Percentiles rank a stretch among this genome's conserved stretches.
Conservation (phyloP, 371 early-diverging fungal genomes). For the Mucor ambiguus region DNA sequence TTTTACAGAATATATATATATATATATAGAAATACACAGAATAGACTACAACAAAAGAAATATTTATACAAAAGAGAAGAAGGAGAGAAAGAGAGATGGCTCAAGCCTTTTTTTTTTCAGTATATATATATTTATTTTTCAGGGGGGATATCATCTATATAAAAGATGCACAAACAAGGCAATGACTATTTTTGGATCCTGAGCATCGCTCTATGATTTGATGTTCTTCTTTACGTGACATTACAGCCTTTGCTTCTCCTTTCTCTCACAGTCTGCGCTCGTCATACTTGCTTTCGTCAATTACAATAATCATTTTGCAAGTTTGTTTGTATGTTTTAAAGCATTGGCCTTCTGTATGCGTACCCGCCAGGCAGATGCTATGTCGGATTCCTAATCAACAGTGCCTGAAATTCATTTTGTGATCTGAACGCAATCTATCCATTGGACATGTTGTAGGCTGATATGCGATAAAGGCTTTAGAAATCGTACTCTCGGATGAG, state of each 20-base stretch:
- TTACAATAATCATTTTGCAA: neutral
- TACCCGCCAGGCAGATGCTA: neutral
- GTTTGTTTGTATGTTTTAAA: neutral
- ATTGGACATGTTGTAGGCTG: neutral
- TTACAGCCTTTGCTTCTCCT: neutral
- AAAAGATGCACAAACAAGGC: constrained; percentile 1
- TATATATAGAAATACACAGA: constrained; percentile 7
- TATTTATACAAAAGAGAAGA: constrained; percentile 9
- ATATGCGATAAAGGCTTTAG: neutral
- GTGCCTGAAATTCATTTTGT: constrained; percentile 1
- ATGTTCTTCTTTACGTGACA: neutral
- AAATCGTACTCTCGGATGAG: neutral
- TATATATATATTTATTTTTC: neutral
- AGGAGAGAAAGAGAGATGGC: constrained; percentile 1
- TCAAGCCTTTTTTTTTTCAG: neutral
- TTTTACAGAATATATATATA: constrained; percentile 3
- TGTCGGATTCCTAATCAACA: neutral
- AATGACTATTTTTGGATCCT: neutral
- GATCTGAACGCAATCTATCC: neutral
- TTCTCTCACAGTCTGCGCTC: neutral
- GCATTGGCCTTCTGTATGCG: neutral
- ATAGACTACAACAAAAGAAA: neutral
- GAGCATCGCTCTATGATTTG: neutral
- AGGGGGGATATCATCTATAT: neutral
- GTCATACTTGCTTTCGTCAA: neutral